Conservation (phyloP, 768 basidiomycete species). For the Tubosaeta brunneosetosa region DNA sequence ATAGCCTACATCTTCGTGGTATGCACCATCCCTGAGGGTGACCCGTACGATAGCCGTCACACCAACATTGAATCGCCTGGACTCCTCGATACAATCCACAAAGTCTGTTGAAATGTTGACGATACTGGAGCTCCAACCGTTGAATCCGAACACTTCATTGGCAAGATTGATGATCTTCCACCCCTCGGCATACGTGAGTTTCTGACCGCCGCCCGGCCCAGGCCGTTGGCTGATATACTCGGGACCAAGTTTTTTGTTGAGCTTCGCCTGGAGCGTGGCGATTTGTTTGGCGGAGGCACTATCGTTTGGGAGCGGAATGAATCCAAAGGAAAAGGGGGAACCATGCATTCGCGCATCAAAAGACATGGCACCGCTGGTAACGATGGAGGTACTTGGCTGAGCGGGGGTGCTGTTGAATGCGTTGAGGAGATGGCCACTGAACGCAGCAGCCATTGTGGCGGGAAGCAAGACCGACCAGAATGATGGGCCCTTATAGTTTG, state of each 20-base stretch:
- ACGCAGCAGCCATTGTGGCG: conserved; percentile 50
- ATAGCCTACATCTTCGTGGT: conserved; percentile 93
- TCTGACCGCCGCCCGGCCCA: conserved; percentile 81
- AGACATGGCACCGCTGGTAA: conserved; percentile 53
- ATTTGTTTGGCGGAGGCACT: conserved; percentile 53
- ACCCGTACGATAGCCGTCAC: conserved; percentile 85
- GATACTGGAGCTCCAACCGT: conserved; percentile 87
- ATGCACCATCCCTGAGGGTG: conserved; percentile 81
- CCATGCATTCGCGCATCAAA: conserved; percentile 58
- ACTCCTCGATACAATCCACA: conserved; percentile 68
- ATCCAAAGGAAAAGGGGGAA: conserved; percentile 10
- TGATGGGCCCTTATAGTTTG: too few species aligned
- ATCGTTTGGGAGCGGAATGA: conserved; percentile 45
- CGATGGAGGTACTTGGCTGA: conserved; percentile 21
- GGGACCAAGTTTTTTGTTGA: conserved; percentile 87
- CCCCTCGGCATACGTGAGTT: conserved; percentile 92
- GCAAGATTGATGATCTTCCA: conserved; percentile 98
- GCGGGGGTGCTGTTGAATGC: conserved; percentile 31
- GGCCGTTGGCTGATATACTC: conserved; percentile 88
- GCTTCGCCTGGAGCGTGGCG: conserved; percentile 70
- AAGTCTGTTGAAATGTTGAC: conserved; percentile 74
- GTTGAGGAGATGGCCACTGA: conserved; percentile 56
- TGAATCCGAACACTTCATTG: conserved; percentile 97
- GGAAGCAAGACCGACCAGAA: neutral
- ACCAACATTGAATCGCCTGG: conserved; percentile 61